Evolutionary conservation across 2,329 filamentous ascomycete genomes (phyloP).

Genomic region (Parastagonospora nodorum): DNA sequence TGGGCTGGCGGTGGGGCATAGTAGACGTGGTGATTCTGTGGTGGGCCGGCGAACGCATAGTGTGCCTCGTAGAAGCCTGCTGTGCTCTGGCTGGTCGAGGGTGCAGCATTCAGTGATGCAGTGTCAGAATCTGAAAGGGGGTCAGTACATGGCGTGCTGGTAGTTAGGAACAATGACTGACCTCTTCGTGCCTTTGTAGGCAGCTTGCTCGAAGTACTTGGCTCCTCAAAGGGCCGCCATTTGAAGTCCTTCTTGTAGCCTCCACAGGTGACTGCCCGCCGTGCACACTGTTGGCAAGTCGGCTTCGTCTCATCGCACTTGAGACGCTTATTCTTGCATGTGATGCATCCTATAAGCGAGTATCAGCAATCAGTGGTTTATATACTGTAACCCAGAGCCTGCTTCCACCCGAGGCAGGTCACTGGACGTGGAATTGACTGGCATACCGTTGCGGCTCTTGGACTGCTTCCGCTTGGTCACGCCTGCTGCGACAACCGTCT

Average conservation of each 20-base stretch:
- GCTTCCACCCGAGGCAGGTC: too few species aligned
- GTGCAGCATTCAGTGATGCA: conserved; percentile 7
- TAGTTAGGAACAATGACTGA: conserved; percentile 16
- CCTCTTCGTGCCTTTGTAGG: conserved; percentile 54
- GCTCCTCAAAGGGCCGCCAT: conserved; percentile 73
- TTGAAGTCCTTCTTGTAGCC: conserved; percentile 79
- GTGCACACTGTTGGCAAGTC: conserved; percentile 68
- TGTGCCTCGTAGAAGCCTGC: conserved; percentile 7
- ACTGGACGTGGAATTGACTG: too few species aligned
- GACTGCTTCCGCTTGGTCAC: conserved; percentile 70
- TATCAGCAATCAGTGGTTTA: conserved; percentile 8
- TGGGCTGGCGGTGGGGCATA: conserved; percentile 15
- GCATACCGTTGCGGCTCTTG: conserved; percentile 74
- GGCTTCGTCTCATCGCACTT: conserved; percentile 78
- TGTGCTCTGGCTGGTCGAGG: conserved; percentile 4
- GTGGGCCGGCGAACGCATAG: conserved; percentile 8
- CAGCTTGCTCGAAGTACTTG: conserved; percentile 57
- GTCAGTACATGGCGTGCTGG: conserved; percentile 12
- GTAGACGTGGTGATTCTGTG: conserved; percentile 10
- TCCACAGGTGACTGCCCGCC: conserved; percentile 68
- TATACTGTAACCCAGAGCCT: too few species aligned
- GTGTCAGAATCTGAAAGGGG: conserved; percentile 10
- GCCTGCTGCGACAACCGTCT: conserved; percentile 40
- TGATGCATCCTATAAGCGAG: conserved; percentile 64
- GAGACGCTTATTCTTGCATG: conserved; percentile 73